These are phyloP conservation scores for Daldinia loculata DNA, from an alignment of 495 filamentous ascomycete species.

Conservation along the genomic window DNA sequence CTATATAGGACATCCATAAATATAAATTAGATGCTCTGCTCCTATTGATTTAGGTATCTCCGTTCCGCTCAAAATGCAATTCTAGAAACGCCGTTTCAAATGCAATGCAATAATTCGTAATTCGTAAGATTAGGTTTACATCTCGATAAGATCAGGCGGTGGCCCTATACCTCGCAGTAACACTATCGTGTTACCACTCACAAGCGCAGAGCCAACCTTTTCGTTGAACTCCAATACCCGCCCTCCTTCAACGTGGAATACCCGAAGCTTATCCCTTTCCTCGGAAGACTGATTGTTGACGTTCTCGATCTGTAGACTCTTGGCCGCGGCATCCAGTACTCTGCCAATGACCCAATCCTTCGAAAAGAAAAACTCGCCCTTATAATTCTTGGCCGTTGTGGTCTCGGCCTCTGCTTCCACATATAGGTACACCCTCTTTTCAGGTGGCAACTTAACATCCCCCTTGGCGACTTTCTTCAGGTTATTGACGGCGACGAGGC, in stretches of 20 bases:
- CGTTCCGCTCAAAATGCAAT: slow-evolving; percentile 24
- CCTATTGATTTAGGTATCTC: slow-evolving; percentile 28
- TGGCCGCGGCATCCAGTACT: slow-evolving; percentile 87
- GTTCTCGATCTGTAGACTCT: slow-evolving; percentile 81
- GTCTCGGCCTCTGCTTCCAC: slow-evolving; percentile 86
- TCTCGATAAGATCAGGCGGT: slow-evolving; percentile 56
- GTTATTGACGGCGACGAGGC: slow-evolving; percentile 70
- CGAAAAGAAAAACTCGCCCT: slow-evolving; percentile 84
- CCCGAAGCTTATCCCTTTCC: slow-evolving; percentile 79
- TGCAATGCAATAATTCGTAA: slow-evolving; percentile 37
- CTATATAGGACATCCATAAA: slow-evolving; percentile 20
- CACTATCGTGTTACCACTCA: slow-evolving; percentile 87
- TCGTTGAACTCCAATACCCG: slow-evolving; percentile 86
- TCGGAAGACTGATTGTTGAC: slow-evolving; percentile 82
- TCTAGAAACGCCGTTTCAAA: slow-evolving; percentile 36
- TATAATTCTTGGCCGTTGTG: slow-evolving; percentile 75
- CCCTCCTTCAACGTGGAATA: slow-evolving; percentile 93
- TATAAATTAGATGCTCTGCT: slow-evolving; percentile 8
- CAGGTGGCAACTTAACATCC: slow-evolving; percentile 76
- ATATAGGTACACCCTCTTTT: slow-evolving; percentile 84
- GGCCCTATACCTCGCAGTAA: slow-evolving; percentile 83
- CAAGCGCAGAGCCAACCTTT: slow-evolving; percentile 73
- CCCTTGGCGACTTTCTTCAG: slow-evolving; percentile 90
- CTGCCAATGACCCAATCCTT: slow-evolving; percentile 87
- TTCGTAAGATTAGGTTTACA: slow-evolving; percentile 39